Base-by-base conservation (phyloP, 2,329 filamentous ascomycete genomes). In the Stachybotrys echinatus region DNA sequence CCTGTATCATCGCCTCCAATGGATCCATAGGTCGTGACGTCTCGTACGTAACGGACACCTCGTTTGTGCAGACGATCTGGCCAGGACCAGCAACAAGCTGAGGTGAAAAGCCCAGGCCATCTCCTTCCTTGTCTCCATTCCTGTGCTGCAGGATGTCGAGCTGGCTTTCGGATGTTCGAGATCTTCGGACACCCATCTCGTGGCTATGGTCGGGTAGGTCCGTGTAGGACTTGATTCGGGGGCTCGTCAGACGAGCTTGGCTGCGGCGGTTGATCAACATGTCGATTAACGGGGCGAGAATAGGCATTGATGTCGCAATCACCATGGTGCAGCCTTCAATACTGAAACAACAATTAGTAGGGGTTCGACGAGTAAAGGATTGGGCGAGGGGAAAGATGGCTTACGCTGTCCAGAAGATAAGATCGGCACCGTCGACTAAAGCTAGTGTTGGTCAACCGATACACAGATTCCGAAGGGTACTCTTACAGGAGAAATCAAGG, bases 351-450 rank as follows among this genome's bases (percentile, higher is more conserved):
- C 2, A 10, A 14, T 34, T 5, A 34, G 27, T 34, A 5, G 14
- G 12, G n/a, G 38, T 40, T 2, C 17, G 38, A 4, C 8, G 8
- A 12, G 10, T 40, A 20, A 14, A 10, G 19, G 17, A 40, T 40
- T 12, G 38, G 18, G 38, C 8, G 17, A 18, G 38, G 38, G n/a
- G 38, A 18, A 18, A 14, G 17, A 12, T n/a, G 7, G 37, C 44
- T 46, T 20, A 46, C 44, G 44, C 27, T 34, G 44, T 46, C 44
- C 44, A 46, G 8, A 46, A 31, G 23, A 46, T 46, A 23, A 46
- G 23, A n/a, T 17, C 23, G 23, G 44, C 44, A 20, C 44, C 31
- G 17, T 46, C 22, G 27, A 34, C 44, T 46, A 19, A 34, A 18
- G 4, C 12, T n/a, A 45, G 10, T 46, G 23, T 46, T 46, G 27